Evolutionary conservation across 2,329 filamentous ascomycete genomes (phyloP).

Genomic region (Didymella lethalis): DNA sequence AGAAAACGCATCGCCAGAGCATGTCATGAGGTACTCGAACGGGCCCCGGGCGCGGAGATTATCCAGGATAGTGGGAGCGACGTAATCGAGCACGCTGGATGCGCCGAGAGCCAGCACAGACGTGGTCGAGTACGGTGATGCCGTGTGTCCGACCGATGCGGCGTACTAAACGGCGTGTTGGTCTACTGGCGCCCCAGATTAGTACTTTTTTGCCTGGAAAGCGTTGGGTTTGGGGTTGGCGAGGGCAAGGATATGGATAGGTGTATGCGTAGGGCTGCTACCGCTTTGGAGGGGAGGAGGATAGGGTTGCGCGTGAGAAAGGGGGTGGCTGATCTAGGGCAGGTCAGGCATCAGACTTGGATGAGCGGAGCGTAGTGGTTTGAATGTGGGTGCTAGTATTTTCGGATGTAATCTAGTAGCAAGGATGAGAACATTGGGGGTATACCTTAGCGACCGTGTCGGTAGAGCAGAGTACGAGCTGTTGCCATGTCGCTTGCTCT

Average conservation of each 20-base stretch:
- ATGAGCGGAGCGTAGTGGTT: too few species aligned
- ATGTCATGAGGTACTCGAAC: neutral
- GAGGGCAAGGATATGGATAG: neutral
- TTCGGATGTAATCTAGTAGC: too few species aligned
- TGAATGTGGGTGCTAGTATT: too few species aligned
- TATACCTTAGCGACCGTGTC: neutral
- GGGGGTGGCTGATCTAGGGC: neutral
- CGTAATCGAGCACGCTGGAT: neutral
- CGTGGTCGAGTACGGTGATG: neutral
- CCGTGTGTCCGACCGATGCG: neutral
- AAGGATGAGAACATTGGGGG: too few species aligned
- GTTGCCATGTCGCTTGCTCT: neutral
- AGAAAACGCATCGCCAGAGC: neutral
- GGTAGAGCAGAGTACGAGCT: neutral
- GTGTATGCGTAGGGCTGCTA: neutral
- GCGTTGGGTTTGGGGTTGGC: too few species aligned
- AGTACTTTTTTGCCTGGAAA: slow-evolving; percentile 33
- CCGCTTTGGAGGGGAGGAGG: neutral
- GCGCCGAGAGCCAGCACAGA: neutral
- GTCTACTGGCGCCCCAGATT: slow-evolving; percentile 41
- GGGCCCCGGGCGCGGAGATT: neutral
- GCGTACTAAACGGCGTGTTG: slow-evolving; percentile 40
- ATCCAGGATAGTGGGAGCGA: neutral
- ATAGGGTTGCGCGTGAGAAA: neutral
- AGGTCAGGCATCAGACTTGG: neutral